Conservation (phyloP, 1,284 basidiomycete species). For the Schizophyllum amplum region DNA sequence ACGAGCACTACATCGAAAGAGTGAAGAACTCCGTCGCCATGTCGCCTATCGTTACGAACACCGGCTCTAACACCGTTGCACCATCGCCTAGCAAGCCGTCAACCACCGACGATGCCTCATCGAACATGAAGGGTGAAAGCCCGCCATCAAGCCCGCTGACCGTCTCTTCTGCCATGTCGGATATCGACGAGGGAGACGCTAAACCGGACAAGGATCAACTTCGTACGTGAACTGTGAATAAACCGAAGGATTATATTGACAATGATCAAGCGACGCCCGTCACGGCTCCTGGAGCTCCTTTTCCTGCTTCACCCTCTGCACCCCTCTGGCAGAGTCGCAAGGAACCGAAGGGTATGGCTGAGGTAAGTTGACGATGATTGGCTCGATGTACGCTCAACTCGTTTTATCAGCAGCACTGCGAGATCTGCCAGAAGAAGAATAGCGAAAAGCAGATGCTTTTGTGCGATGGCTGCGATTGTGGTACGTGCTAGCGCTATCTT, state of each 20-base stretch:
- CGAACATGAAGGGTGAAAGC: conserved; percentile 31
- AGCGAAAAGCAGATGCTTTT: conserved; percentile 87
- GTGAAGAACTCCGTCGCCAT: conserved; percentile 59
- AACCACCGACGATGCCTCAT: conserved; percentile 14
- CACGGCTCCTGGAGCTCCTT: too few species aligned
- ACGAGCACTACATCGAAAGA: conserved; percentile 82
- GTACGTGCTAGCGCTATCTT: conserved; percentile 35
- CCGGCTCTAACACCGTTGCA: conserved; percentile 17
- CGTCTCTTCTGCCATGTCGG: conserved; percentile 35
- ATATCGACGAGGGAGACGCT: background rate
- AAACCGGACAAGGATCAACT: background rate
- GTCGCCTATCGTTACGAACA: conserved; percentile 26
- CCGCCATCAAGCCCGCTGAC: conserved; percentile 67
- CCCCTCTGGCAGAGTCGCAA: conserved; percentile 41
- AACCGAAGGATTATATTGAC: too few species aligned
- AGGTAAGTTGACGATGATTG: conserved; percentile 30
- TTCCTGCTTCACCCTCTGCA: too few species aligned
- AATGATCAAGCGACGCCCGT: too few species aligned
- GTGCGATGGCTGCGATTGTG: conserved; percentile 96
- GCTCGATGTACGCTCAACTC: background rate
- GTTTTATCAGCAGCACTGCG: conserved; percentile 58
- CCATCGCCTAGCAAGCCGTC: background rate
- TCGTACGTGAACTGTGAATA: background rate
- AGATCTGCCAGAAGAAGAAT: conserved; percentile 87
- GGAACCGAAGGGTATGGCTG: conserved; percentile 35